Base-by-base conservation (phyloP, 2,329 filamentous ascomycete species). In the Diaporthe sp. region DNA sequence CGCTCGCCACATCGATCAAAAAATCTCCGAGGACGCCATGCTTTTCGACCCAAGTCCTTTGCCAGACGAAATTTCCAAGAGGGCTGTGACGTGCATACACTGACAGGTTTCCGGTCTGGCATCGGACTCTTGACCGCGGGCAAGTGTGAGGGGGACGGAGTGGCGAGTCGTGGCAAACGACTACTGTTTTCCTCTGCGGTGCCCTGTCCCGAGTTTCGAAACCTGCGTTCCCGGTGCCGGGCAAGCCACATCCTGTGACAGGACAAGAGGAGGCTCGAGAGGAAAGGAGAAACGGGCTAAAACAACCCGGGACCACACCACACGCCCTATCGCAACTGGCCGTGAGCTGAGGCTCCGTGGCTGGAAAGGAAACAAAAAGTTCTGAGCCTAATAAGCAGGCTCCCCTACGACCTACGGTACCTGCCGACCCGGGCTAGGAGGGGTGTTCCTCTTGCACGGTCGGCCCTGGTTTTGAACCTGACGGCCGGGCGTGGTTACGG, bases 241-340 rank as follows among this genome's bases (percentile, higher is more conserved):
- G 63, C 22, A 51, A 68, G 47, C 63, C 31, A 53, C 47, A 53
- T 53, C 63, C 63, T 70, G 65, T 42, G 65, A 70, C 65, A 55
- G 65, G 34, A 42, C 49, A 51, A 39, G 31, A 51, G 65, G 34
- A 31, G 47, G 44, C 47, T 28, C n/a, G 47, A 20, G 65, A 68
- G 34, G 65, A n/a, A 22, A 42, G 47, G 37, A 55, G 65, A 70
- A 70, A 70, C 65, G 49, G 65, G 65, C 49, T 55, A 70, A 70
- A 70, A 70, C 65, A 70, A 13, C 34, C 47, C 34, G 47, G 34
- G 25, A n/a, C 65, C 13, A 70, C 28, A 58, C 20, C 37, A 63
- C 60, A 70, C 65, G 65, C 65, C 65, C 65, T 70, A 55, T 70
- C 65, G 65, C 65, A 70, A 70, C 65, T 39, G 47, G 13, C 47